Base-by-base conservation (phyloP, 2,329 filamentous ascomycete genomes). In the Dothideomycetes sp. region DNA sequence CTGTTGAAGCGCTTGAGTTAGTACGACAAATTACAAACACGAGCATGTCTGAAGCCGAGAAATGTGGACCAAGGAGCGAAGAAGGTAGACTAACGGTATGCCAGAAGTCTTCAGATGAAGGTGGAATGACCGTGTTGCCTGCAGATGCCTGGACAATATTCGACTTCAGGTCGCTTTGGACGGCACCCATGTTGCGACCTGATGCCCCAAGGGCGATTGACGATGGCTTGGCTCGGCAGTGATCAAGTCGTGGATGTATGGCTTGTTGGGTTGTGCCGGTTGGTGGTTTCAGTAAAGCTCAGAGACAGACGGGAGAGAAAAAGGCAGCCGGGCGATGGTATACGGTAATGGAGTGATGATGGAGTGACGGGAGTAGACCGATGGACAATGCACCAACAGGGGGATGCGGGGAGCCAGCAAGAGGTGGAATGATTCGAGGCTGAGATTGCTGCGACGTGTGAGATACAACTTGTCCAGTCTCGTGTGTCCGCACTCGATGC, bases 1-100 rank as follows among this genome's bases (percentile, higher is more conserved):
- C 84, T 95, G 46, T 30, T n/a, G 17, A 16, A 4, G 18, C 10
- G 5, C 2, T 11, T 9, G 34, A 11, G 38, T 41, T 32, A 41
- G 38, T 24, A 36, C 14, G 4, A 7, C 8, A 12, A 7, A 8
- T 29, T 29, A 12, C 24, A 29, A 12, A 7, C 24, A 29, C 24
- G 12, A 12, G 8, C 24, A 29, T 29, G 24, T 8, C 12, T 7
- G 12, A 8, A 29, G 12, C 8, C 2, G 8, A 3, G 12, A 12
- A 14, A 4, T 5, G 9, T n/a, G 14, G 12, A 16, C 5, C 15
- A 5, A 16, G 24, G 17, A 5, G 16, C 10, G 15, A n/a, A 11
- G 34, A 15, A 17, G 14, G 34, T n/a, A n/a, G 5, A 19, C 24
- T 15, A 34, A 47, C 45, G 9, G 37, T 47, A 29, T 45, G 45